Evolutionary conservation across 192 early-diverging fungal genomes (phyloP), one percentile per base, ranked within the genome.

Genomic region (Funneliformis mosseae): DNA sequence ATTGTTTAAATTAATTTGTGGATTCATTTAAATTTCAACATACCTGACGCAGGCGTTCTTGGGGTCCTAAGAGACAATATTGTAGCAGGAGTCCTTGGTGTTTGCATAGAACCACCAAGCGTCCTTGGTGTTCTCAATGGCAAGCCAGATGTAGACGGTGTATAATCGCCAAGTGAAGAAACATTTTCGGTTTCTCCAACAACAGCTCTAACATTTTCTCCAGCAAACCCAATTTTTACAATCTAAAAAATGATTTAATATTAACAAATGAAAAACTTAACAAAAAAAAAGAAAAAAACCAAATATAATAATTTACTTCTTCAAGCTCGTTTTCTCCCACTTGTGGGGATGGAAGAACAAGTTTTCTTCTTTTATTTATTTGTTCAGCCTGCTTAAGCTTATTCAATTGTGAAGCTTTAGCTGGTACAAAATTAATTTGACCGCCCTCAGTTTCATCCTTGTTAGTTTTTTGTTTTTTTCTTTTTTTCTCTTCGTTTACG

Each of bases 251-350:
- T 63, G 25, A 64, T 23, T 28, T 28, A 27, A 61, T 9, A 27
- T 14, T 64, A 2, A 27, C 0, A 64, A 27, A 27, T 28, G 12
- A 21, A 11, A 11, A 27, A 7, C 1, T 21, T 55, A 6, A 63
- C 0, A 27, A 18, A 64, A 64, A 27, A 21, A 7, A 64, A 10
- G 2, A 27, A 27, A 27, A 28, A 28, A 23, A 16, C 2, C 2
- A 12, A 60, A 6, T 16, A 27, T 64, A 21, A 11, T 77, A 82
- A 64, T 80, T 16, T 59, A 86, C 83, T 60, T 94, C 93, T 45
- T 97, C 97, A 41, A 99, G 82, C 83, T 99, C 98, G 8, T 86
- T 85, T 76, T 97, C 96, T 60, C 92, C 90, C 9, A 99, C 93
- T 87, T 98, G 97, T 28, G 98, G 98, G 0, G 94, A 84, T 12